Evolutionary conservation across 2,329 filamentous ascomycete genomes (phyloP), one percentile per base, ranked within the genome.

Genomic region (Talaromyces pinophilus): DNA sequence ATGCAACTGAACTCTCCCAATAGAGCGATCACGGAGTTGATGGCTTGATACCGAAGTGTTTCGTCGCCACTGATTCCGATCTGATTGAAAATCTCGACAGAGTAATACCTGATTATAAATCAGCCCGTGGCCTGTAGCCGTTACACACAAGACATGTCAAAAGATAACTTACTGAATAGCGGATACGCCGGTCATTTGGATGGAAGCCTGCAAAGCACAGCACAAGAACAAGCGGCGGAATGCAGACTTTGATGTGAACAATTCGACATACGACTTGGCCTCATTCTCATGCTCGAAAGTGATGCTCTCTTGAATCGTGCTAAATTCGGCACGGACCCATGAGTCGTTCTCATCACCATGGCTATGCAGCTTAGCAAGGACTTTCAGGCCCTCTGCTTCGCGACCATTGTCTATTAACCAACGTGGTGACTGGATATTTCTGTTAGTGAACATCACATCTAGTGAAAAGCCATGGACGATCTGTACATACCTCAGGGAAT

Each of bases 331-430:
- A 35, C 83, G 85, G 0, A 93, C 90, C 87, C 88, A 93, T 1
- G 86, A 63, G 70, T 93, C 89, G 42, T 85, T 79, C 57, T 82
- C 80, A 70, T 93, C 79, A 63, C 91, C 91, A 67, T 91, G 82
- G 1, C 89, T 81, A 74, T 94, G 91, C 1, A 94, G 84, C 62
- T 84, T 84, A 0, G 89, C 90, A 0, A 94, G 83, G 0, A 88
- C 90, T 59, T 79, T 74, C 8, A 92, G 83, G 2, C 90, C 91
- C 64, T 90, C 78, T 0, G 91, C 88, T 25, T 83, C 75, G n/a
- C 82, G 83, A 66, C 87, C 87, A 70, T 92, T 85, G 71, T 90
- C 89, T 72, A 93, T 91, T 44, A 94, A 85, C 90, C 91, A 94
- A 65, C 89, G 84, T 15, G 86, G 86, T 5, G 83, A 87, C 77